Conservation (phyloP, 2,329 filamentous ascomycete genomes). For the Rhexocercosporidium sp. region DNA sequence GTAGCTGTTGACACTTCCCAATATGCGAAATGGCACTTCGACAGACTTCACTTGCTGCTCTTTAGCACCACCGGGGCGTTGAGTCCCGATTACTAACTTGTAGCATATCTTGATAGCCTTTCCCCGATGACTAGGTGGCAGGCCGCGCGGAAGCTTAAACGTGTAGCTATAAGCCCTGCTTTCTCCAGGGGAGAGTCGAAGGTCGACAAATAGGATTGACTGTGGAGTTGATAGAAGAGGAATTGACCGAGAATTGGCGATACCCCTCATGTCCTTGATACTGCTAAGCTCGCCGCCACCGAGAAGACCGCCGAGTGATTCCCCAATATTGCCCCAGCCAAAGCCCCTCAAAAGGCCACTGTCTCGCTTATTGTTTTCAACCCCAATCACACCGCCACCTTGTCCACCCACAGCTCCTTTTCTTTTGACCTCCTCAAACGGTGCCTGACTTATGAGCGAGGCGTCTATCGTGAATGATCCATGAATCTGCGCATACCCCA, state of each 20-base stretch:
- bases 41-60: slow-evolving; percentile 89
- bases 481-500: slow-evolving; percentile 95
- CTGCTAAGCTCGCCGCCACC: slow-evolving; percentile 87
- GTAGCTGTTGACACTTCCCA: slow-evolving; percentile 88
- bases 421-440: slow-evolving; percentile 94
- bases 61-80: slow-evolving; percentile 77
- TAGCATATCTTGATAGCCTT: slow-evolving; percentile 95
- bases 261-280: slow-evolving; percentile 93
- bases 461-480: slow-evolving; percentile 92
- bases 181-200: slow-evolving; percentile 86
- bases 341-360: slow-evolving; percentile 83
- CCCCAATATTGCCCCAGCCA: slow-evolving; percentile 87
- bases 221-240: slow-evolving; percentile 94
- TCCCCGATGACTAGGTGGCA: slow-evolving; percentile 91
- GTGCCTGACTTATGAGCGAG: slow-evolving; percentile 84
- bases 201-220: slow-evolving; percentile 92
- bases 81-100: slow-evolving; percentile 88
- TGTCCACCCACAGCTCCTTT: slow-evolving; percentile 90
- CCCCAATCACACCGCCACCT: slow-evolving; percentile 82
- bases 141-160: slow-evolving; percentile 82
- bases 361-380: slow-evolving; percentile 74
- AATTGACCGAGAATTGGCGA: slow-evolving; percentile 83
- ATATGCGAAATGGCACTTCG: slow-evolving; percentile 88
- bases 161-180: slow-evolving; percentile 86
- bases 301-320: slow-evolving; percentile 86